Evolutionary conservation across 2,329 filamentous ascomycete species (phyloP), one percentile per base, ranked within the genome.

Genomic region (Orbilia javanica): DNA sequence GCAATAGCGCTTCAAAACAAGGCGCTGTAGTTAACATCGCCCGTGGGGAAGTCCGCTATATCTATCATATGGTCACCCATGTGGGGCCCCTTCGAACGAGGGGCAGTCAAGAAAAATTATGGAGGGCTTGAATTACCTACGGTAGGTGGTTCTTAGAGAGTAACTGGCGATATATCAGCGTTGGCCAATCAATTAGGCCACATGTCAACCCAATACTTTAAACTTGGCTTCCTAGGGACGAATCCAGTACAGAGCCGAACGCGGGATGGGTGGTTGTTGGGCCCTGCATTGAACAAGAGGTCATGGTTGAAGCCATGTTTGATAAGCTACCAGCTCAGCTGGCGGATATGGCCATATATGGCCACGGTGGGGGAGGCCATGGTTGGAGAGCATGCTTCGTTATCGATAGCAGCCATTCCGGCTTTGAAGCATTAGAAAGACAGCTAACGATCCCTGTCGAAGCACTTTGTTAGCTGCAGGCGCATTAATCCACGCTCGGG

Each of bases 171-270:
- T 67, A 53, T 53, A 46, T 42, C 39, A 6, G 50, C 63, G 44
- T 34, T 27, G 44, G 36, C 70, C 70, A 74, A 74, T 74, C 70
- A 50, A 52, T 74, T 25, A 5, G 36, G 46, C 68, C 70, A 74
- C 70, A 74, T 74, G 70, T 25, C 27, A 42, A 15, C 25, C n/a
- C 34, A 10, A 55, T 57, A 4, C 48, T 57, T 29, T 25, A 20
- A 25, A n/a, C 6, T 29, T 34, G 11, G 27, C 34, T 20, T 27
- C 27, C 13, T 15, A 34, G 5, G 36, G 4, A 10, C 69, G n/a
- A 73, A 50, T 29, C 18, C 5, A 29, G 34, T 11, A 20, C 15
- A 50, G 22, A 50, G 42, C 25, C 15, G 42, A 15, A 20, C 50
- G 50, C 62, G 52, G 70, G 63, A 68, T 62, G 62, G 29, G 53